phyloP scores from a whole-genome alignment of 495 filamentous ascomycete species.

The Mycothermus thermophilus region DNA sequence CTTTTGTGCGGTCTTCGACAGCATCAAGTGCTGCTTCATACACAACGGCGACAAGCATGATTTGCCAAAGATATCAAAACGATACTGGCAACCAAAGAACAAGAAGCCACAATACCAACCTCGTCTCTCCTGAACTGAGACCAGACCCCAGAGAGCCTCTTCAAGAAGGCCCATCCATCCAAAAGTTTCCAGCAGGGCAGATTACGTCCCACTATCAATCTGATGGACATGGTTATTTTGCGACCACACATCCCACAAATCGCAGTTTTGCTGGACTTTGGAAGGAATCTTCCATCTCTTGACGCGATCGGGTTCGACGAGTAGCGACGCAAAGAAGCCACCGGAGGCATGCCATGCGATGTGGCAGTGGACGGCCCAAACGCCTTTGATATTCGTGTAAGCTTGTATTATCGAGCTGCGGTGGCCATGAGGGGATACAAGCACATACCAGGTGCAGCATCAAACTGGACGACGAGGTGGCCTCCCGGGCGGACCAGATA shows the following conservation, averaged over 20 bases:
- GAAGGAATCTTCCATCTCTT: conserved; percentile 22
- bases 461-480: conserved; percentile 38
- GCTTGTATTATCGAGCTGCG: not conserved
- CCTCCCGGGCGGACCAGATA: conserved; percentile 30
- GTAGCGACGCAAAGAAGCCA: conserved; percentile 38
- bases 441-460: conserved; percentile 28
- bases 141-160: too few relatives aligned
- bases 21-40: too few relatives aligned
- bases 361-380: conserved; percentile 49
- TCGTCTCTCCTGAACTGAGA: too few relatives aligned
- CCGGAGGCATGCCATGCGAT: conserved; percentile 43
- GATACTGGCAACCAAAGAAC: too few relatives aligned
- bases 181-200: too few relatives aligned
- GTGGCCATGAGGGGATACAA: not conserved
- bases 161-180: too few relatives aligned
- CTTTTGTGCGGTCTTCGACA: too few relatives aligned
- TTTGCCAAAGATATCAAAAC: too few relatives aligned
- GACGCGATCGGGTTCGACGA: conserved; percentile 33
- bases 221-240: conserved; percentile 32
- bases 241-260: conserved; percentile 38
- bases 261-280: conserved; percentile 32
- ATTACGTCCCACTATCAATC: conserved; percentile 43
- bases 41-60: too few relatives aligned
- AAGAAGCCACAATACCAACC: too few relatives aligned
- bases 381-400: conserved; percentile 11